Base-by-base conservation (phyloP, 1,139 yeast species). In the Meyerozyma athensensis region DNA sequence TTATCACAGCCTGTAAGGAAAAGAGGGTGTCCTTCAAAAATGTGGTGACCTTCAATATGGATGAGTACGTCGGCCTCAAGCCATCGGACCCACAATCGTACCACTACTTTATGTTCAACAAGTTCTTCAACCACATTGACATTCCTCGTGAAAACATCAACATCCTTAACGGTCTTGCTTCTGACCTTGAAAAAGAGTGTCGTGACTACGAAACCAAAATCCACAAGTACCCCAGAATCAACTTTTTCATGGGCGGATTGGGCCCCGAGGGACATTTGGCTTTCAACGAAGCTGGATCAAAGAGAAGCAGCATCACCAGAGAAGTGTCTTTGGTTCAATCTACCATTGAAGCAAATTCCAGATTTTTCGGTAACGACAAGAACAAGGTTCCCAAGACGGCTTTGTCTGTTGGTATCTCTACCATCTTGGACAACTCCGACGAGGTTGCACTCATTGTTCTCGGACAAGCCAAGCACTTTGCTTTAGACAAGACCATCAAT, bases 211-310 rank as follows among this genome's bases (percentile, higher is more conserved):
- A 79, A 54, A 63, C 56, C 21, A 66, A 72, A 47, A 78, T 78
- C 52, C 65, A 65, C 45, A 50, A 55, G 32, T 68, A 63, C 46
- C 82, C 81, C 9, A 69, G 74, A 36, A 76, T 78, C 44, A 67
- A 79, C 48, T 61, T 78, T 41, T 78, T 78, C 49, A 54, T 78
- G 53, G 84, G 83, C 9, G 84, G 84, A 1, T 63, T 78, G 50
- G 84, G 84, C 3, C 77, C 81, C 17, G 80, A 79, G 51, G 84
- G 84, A 24, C 83, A 78, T 53, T 65, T 78, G 52, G 84, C 84
- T 1, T 78, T 78, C 52, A 78, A 78, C 54, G 84, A 78, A 54
- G 66, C 74, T 14, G 84, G 84, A 8, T 74, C 80, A 6, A 35
- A 66, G 3, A 62, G 77, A 43, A 53, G 59, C 42, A 69, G 77